Evolutionary conservation across 768 basidiomycete genomes (phyloP), one percentile per base, ranked within the genome.

Genomic region (Cubamyces lactineus): DNA sequence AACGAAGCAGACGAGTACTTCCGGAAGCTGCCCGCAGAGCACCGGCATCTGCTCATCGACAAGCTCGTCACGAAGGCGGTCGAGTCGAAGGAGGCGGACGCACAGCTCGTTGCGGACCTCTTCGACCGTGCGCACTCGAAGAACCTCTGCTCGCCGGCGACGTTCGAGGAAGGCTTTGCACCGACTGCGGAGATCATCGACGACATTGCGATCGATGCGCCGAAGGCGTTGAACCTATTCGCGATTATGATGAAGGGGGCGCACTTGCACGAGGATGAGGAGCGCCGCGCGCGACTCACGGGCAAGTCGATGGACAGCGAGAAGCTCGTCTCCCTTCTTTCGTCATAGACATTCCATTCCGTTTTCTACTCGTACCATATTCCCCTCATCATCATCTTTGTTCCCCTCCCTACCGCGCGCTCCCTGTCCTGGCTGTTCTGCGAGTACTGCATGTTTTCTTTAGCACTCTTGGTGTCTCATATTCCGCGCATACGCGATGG

Each of bases 1-100:
- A 87, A 89, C 38, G 96, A 97, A 74, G 94, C 92, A 13, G 93
- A 93, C 67, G 83, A 83, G 24, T 96, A 95, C 79, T 94, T 96
- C 77, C 80, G 84, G 52, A 82, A 79, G 19, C 80, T 98, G 26
- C 87, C 93, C 6, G 74, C 81, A 24, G 80, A 81, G 60, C 82
- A 88, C 68, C 88, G 89, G 41, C 76, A 75, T 59, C 76, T 75
- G 21, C 83, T 98, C 30, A 85, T 96, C 64, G 86, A 91, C 70
- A 87, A 87, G 74, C 76, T 98, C 47, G 84, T 90, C 46, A 82
- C 81, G 17, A 47, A 40, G 13, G 81, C 79, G 23, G 80, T 97
- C 66, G 89, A 96, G 72, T 82, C 85, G 64, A 97, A 94, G 78
- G 86, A 89, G 71, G 80, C 83, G 5, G 92, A 95, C 65, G 91